These are phyloP conservation scores for Quaeritorhiza haematococci DNA, from an alignment of 371 early-diverging fungal genomes.

Conservation along the genomic window DNA sequence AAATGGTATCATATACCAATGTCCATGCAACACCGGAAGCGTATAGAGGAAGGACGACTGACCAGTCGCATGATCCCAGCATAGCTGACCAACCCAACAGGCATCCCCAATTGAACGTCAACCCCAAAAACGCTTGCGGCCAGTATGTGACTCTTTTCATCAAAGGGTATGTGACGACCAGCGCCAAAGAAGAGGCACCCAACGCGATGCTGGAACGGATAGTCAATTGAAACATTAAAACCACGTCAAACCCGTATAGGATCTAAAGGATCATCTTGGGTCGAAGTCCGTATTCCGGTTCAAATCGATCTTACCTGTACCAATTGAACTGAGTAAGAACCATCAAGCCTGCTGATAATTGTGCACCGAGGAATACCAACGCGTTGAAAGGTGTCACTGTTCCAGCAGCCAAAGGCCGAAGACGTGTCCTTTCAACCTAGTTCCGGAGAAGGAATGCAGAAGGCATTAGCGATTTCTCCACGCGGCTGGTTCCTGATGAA, in stretches of 20 bases:
- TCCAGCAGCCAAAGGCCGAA: constrained; percentile 83
- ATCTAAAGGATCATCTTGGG: too few relatives aligned
- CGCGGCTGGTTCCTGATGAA: neutral
- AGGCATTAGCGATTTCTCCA: too few relatives aligned
- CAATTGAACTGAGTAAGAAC: constrained; percentile 30
- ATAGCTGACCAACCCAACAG: constrained; percentile 92
- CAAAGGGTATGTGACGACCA: constrained; percentile 83
- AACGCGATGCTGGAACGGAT: constrained; percentile 56
- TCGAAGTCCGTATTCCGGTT: too few relatives aligned
- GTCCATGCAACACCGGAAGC: constrained; percentile 89
- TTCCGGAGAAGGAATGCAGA: neutral
- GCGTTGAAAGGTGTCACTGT: constrained; percentile 65
- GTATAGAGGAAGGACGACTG: constrained; percentile 78
- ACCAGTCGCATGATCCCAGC: constrained; percentile 61
- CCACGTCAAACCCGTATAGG: neutral
- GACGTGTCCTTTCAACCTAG: constrained; percentile 81
- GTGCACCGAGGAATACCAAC: constrained; percentile 71
- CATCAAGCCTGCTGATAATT: constrained; percentile 75
- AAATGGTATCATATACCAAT: constrained; percentile 92
- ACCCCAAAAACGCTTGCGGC: constrained; percentile 87
- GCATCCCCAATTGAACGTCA: constrained; percentile 94
- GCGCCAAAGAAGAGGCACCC: constrained; percentile 74
- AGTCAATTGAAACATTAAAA: neutral
- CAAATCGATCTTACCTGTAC: constrained; percentile 37
- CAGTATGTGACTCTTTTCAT: constrained; percentile 95